A percentile compares a stretch with the other conserved stretches of the same genome.
Conservation (phyloP, 306 rosid genomes). For the Glycine latifolia region DNA sequence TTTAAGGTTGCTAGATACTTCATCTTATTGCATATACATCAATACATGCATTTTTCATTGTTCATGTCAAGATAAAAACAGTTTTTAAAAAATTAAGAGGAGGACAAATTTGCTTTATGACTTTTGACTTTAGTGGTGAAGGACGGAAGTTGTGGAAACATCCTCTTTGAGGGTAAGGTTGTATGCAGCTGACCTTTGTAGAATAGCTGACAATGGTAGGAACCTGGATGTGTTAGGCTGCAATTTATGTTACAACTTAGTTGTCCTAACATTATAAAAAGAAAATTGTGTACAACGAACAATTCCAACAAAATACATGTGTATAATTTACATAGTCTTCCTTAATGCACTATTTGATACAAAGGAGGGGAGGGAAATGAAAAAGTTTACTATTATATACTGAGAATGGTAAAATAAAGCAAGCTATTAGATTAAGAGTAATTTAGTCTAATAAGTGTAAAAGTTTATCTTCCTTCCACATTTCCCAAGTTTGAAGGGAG, state of each 20-base stretch:
- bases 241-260: slow-evolving; percentile 17
- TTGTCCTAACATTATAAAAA: background rate
- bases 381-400: background rate
- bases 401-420: background rate
- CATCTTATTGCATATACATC: slow-evolving; percentile 12
- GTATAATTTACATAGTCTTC: slow-evolving; percentile 20
- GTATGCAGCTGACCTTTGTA: background rate
- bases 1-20: slow-evolving; percentile 24
- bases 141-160: background rate
- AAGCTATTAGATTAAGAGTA: background rate
- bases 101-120: slow-evolving; percentile 19
- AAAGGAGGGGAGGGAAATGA: background rate
- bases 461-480: background rate
- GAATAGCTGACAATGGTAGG: slow-evolving; percentile 13
- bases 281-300: slow-evolving; percentile 1
- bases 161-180: slow-evolving; percentile 26
- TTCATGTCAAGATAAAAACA: slow-evolving; percentile 11
- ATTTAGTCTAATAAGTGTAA: background rate
- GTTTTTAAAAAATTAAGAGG: slow-evolving; percentile 5
- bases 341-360: background rate
- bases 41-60: slow-evolving; percentile 7
- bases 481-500: background rate
- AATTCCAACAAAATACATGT: background rate
- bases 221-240: background rate
- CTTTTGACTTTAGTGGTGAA: background rate